phyloP scores from a whole-genome alignment of 2,329 filamentous ascomycete species.

The Thelonectria blattea region DNA sequence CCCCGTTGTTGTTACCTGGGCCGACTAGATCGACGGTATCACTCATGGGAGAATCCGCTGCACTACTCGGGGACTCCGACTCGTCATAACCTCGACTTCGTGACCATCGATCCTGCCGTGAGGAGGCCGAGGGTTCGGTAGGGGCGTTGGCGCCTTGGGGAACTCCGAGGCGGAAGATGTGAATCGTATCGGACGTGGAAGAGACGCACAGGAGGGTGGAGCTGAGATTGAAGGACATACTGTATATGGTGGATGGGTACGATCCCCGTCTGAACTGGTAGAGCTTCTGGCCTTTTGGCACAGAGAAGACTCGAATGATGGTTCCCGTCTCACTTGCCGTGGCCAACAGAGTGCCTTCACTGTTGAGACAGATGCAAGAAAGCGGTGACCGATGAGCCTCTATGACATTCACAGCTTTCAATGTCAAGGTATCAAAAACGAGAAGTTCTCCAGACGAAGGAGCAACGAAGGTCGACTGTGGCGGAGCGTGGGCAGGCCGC shows the following conservation, averaged over 20 bases:
- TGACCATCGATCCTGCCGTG: conserved; percentile 58
- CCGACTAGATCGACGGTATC: conserved; percentile 51
- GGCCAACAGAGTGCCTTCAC: conserved; percentile 87
- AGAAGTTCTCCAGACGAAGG: conserved; percentile 91
- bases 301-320: conserved; percentile 93
- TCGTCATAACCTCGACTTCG: conserved; percentile 59
- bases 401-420: conserved; percentile 93
- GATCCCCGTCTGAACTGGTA: conserved; percentile 96
- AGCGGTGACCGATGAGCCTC: conserved; percentile 93
- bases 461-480: conserved; percentile 76
- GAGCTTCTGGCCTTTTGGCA: conserved; percentile 89
- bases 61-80: conserved; percentile 49
- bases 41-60: conserved; percentile 59
- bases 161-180: conserved; percentile 83
- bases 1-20: conserved; percentile 36
- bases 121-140: conserved; percentile 49
- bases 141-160: conserved; percentile 49
- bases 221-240: conserved; percentile 97
- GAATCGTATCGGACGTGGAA: conserved; percentile 93
- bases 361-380: conserved; percentile 89
- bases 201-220: conserved; percentile 94
- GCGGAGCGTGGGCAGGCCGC: conserved; percentile 83
- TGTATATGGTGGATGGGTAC: conserved; percentile 94
- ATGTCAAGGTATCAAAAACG: conserved; percentile 86
- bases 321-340: conserved; percentile 98